Conservation (phyloP, 1,284 basidiomycete genomes). For the Malassezia pachydermatis region DNA sequence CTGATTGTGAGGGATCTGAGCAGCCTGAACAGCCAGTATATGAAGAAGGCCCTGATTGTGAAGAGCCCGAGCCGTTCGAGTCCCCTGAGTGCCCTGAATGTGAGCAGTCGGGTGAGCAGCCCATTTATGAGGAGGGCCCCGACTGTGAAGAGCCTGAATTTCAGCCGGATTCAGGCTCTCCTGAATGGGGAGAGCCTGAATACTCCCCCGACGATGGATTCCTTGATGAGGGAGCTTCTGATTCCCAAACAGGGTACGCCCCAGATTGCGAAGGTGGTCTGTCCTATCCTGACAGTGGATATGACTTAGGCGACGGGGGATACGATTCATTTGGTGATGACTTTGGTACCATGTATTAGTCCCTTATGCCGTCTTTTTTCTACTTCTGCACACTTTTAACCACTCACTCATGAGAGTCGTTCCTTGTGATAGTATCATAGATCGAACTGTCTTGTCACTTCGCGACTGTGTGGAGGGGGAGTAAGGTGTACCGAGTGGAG, state of each 20-base stretch:
- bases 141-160: background rate
- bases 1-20: background rate
- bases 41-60: background rate
- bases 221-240: background rate
- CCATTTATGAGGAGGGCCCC: background rate
- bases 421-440: background rate
- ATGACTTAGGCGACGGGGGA: background rate
- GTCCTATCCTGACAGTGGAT: background rate
- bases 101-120: background rate
- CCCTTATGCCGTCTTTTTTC: no score
- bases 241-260: no score
- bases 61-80: background rate
- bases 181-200: background rate
- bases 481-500: no score
- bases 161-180: background rate
- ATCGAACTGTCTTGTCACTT: background rate
- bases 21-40: background rate
- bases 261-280: background rate
- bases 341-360: background rate
- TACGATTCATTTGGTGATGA: no score
- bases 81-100: conserved; percentile 1
- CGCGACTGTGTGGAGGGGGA: background rate
- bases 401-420: background rate
- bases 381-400: no score
- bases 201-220: background rate